Conservation (phyloP, 2,329 filamentous ascomycete genomes). For the Pseudogymnoascus sp. region DNA sequence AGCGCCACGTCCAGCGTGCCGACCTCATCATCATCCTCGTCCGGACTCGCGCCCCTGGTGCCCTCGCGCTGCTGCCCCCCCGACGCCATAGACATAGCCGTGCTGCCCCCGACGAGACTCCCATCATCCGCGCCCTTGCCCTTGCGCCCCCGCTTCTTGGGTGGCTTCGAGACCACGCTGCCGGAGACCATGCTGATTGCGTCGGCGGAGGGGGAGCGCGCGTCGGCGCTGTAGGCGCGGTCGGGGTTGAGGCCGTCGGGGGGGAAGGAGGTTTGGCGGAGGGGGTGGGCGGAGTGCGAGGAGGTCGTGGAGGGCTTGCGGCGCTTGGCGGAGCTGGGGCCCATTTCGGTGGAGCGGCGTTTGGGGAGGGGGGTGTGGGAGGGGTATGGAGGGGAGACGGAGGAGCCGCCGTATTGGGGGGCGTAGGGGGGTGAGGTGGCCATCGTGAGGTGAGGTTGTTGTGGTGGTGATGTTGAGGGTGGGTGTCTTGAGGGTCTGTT, state of each 20-base stretch:
- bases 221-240: slow-evolving; percentile 43
- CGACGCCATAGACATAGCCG: slow-evolving; percentile 32
- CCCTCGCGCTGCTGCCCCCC: slow-evolving; percentile 42
- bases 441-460: background rate
- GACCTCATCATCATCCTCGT: slow-evolving; percentile 38
- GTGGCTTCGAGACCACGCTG: slow-evolving; percentile 45
- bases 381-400: slow-evolving; percentile 48
- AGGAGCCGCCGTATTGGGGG: slow-evolving; percentile 22
- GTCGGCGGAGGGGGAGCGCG: slow-evolving; percentile 61
- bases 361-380: slow-evolving; percentile 48
- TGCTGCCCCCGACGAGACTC: slow-evolving; percentile 22
- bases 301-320: slow-evolving; percentile 62
- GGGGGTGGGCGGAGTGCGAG: slow-evolving; percentile 51
- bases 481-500: background rate
- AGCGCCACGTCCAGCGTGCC: slow-evolving; percentile 48
- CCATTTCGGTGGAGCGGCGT: slow-evolving; percentile 54
- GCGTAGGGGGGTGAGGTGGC: background rate
- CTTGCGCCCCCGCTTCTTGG: slow-evolving; percentile 57
- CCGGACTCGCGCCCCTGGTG: slow-evolving; percentile 19
- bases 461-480: background rate
- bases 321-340: slow-evolving; percentile 50
- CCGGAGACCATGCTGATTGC: slow-evolving; percentile 53
- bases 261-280: slow-evolving; percentile 76
- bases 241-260: slow-evolving; percentile 45
- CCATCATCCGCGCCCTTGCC: slow-evolving; percentile 49